Percentiles rank a stretch among this genome's conserved stretches.
phyloP scores from a whole-genome alignment of 1,284 basidiomycete genomes.

The Thecaphora frezii region DNA sequence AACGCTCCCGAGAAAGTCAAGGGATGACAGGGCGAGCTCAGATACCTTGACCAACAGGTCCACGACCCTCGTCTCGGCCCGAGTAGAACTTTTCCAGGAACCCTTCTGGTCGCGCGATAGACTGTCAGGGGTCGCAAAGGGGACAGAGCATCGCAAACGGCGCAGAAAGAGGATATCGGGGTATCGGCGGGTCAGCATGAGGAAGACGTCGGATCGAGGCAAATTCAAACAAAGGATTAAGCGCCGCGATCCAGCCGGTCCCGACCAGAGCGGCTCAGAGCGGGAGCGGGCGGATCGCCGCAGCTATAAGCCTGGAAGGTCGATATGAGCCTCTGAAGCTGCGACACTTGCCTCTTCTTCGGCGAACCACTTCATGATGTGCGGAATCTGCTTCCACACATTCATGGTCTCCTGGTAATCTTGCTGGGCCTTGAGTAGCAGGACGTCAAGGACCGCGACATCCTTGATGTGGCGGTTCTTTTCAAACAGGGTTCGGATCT shows the following conservation, averaged over 20 bases:
- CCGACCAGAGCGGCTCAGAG: too few relatives aligned
- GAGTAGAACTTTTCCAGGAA: constrained; percentile 85
- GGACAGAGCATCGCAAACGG: not conserved
- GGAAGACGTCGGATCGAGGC: too few relatives aligned
- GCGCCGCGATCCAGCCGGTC: too few relatives aligned
- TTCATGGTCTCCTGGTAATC: constrained; percentile 94
- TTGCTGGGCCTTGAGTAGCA: constrained; percentile 81
- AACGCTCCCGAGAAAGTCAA: not conserved
- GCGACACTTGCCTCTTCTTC: constrained; percentile 61
- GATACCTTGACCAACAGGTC: constrained; percentile 36
- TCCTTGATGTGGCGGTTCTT: constrained; percentile 81
- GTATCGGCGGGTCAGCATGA: constrained; percentile 6
- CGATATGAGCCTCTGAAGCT: too few relatives aligned
- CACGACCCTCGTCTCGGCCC: constrained; percentile 54
- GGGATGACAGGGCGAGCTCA: constrained; percentile 4
- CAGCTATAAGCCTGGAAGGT: too few relatives aligned
- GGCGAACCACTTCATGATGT: constrained; percentile 61
- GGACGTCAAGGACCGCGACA: constrained; percentile 78
- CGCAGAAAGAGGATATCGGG: constrained; percentile 2
- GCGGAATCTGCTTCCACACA: constrained; percentile 77
- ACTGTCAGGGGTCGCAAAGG: constrained; percentile 5
- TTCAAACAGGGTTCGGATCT: constrained; percentile 86
- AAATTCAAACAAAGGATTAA: too few relatives aligned
- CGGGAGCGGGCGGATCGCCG: too few relatives aligned
- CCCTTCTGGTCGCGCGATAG: constrained; percentile 62